Percentiles rank a stretch among this genome's conserved stretches.
phyloP scores from a whole-genome alignment of 1,284 basidiomycete species.

The Boletus semigastroideus region DNA sequence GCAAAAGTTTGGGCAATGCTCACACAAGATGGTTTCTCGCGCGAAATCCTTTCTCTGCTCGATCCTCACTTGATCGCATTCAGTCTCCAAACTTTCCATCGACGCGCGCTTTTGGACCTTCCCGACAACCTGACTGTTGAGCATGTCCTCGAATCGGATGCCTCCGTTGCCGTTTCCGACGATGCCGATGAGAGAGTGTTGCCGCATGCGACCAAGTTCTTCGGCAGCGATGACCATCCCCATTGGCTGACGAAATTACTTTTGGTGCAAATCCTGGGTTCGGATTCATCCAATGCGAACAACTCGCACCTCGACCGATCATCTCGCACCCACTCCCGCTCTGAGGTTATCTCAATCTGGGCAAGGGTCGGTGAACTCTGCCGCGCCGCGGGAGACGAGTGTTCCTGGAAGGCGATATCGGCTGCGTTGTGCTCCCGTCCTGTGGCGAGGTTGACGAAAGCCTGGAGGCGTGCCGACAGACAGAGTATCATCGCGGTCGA shows the following conservation, averaged over 20 bases:
- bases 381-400: slow-evolving; percentile 66
- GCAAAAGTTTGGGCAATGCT: slow-evolving; percentile 45
- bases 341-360: slow-evolving; percentile 72
- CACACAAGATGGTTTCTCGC: slow-evolving; percentile 66
- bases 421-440: slow-evolving; percentile 68
- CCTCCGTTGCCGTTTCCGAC: slow-evolving; percentile 10
- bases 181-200: slow-evolving; percentile 8
- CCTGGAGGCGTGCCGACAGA: slow-evolving; percentile 70
- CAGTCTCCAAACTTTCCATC: slow-evolving; percentile 61
- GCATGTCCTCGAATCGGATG: slow-evolving; percentile 39
- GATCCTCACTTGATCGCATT: slow-evolving; percentile 57
- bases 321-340: slow-evolving; percentile 63
- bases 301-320: slow-evolving; percentile 43
- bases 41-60: slow-evolving; percentile 58
- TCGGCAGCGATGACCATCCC: slow-evolving; percentile 67
- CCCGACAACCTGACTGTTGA: slow-evolving; percentile 52
- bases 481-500: slow-evolving; percentile 57
- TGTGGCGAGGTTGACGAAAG: slow-evolving; percentile 71
- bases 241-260: slow-evolving; percentile 78
- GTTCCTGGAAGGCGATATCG: slow-evolving; percentile 70
- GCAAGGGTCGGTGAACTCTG: slow-evolving; percentile 68
- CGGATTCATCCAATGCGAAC: slow-evolving; percentile 41
- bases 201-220: slow-evolving; percentile 41
- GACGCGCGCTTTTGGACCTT: slow-evolving; percentile 46
- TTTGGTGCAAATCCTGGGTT: slow-evolving; percentile 64